Conservation (phyloP, 495 filamentous ascomycete species). For the Stereocaulon alpinum region DNA sequence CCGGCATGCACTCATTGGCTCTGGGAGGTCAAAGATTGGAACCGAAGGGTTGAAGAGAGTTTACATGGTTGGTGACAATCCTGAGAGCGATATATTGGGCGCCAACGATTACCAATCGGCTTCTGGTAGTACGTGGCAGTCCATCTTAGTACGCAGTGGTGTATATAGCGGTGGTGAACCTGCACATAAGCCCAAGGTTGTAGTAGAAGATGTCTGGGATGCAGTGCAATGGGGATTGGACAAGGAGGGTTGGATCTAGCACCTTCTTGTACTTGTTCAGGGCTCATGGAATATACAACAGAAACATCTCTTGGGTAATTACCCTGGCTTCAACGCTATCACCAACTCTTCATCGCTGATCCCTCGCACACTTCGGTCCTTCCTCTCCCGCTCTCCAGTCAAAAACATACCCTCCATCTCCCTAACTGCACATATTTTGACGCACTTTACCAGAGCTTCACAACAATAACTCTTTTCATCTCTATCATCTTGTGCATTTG, state of each 20-base stretch:
- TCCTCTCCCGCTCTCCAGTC: no score
- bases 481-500: no score
- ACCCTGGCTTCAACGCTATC: no score
- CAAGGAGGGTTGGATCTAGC: slow-evolving; percentile 20
- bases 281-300: not conserved
- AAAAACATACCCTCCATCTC: no score
- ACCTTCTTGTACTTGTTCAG: no score
- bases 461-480: no score
- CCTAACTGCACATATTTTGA: no score
- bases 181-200: slow-evolving; percentile 42
- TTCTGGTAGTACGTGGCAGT: slow-evolving; percentile 62
- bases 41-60: slow-evolving; percentile 47
- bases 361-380: no score
- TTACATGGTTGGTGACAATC: slow-evolving; percentile 98
- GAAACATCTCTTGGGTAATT: no score
- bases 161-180: slow-evolving; percentile 57
- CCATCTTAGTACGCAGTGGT: slow-evolving; percentile 74
- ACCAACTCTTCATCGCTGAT: no score
- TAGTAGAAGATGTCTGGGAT: slow-evolving; percentile 58
- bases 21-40: not conserved
- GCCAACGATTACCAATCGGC: slow-evolving; percentile 65
- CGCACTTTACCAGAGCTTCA: no score
- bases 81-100: slow-evolving; percentile 83
- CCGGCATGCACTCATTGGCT: slow-evolving; percentile 33
- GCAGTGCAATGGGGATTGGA: slow-evolving; percentile 56